Percentiles rank a stretch among this genome's conserved stretches.
Evolutionary conservation across 805 yeast species (phyloP).

Genomic region (Candida dendrica): DNA sequence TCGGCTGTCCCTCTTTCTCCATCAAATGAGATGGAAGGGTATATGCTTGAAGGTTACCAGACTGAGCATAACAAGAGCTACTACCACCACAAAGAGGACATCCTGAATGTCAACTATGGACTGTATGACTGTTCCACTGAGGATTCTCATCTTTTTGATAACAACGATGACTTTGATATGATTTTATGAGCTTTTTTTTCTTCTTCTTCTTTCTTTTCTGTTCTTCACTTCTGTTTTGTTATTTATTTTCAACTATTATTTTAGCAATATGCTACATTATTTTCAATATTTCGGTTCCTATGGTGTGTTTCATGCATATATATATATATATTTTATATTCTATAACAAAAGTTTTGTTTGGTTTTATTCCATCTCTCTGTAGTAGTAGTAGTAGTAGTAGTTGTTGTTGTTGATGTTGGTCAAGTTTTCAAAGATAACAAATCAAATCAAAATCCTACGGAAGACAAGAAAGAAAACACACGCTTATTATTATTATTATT

Average conservation of each 20-base stretch:
- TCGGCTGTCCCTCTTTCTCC: slow-evolving; percentile 9
- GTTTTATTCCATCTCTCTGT: not conserved
- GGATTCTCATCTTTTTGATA: slow-evolving; percentile 14
- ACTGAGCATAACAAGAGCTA: slow-evolving; percentile 15
- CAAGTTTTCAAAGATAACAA: too few relatives aligned
- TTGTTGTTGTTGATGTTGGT: too few relatives aligned
- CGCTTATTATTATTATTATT: too few relatives aligned
- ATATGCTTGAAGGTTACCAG: slow-evolving; percentile 21
- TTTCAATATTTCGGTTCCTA: too few relatives aligned
- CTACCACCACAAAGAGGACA: slow-evolving; percentile 16
- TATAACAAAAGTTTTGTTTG: not conserved
- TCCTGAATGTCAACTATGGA: slow-evolving; percentile 17
- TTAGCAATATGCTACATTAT: too few relatives aligned
- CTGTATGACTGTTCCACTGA: slow-evolving; percentile 18
- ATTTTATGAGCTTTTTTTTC: not conserved
- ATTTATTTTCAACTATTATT: not conserved
- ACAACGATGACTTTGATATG: slow-evolving; percentile 17
- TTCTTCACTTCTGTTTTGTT: not conserved
- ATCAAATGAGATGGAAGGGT: slow-evolving; percentile 16
- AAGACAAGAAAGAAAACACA: too few relatives aligned
- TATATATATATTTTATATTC: too few relatives aligned
- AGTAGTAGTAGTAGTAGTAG: too few relatives aligned
- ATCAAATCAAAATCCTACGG: too few relatives aligned
- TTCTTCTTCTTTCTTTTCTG: not conserved
- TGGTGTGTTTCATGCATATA: too few relatives aligned